Conservation (phyloP, 163 green algal genomes). For the Scenedesmus sp. region DNA sequence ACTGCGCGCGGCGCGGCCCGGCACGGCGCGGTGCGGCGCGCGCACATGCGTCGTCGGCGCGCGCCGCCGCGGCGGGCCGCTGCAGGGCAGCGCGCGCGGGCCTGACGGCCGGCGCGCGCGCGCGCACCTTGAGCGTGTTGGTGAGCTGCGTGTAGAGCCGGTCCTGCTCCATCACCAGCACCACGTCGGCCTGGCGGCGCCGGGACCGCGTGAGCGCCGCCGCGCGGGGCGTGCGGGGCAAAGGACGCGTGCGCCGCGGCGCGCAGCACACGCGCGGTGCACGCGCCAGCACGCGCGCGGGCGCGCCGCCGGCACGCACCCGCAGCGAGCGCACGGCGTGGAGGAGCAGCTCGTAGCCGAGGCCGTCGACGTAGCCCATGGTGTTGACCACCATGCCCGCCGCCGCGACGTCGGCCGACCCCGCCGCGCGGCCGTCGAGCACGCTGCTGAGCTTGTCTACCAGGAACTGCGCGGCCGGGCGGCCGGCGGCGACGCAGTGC, state of each 20-base stretch:
- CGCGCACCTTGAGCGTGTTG: conserved; percentile 55
- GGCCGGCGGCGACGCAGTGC: neutral
- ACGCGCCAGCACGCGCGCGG: neutral
- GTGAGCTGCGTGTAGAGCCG: conserved; percentile 83
- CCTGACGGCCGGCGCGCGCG: too few relatives aligned
- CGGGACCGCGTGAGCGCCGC: too few relatives aligned
- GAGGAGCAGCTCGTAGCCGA: conserved; percentile 93
- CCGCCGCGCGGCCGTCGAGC: conserved; percentile 68
- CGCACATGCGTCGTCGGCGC: neutral
- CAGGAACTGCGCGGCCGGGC: conserved; percentile 49
- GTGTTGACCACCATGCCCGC: conserved; percentile 92
- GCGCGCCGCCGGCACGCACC: too few relatives aligned
- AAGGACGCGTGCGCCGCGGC: too few relatives aligned
- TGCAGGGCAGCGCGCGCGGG: too few relatives aligned
- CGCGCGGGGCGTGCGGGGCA: too few relatives aligned
- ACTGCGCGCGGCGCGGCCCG: neutral
- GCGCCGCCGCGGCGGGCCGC: too few relatives aligned
- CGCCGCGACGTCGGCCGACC: conserved; percentile 42
- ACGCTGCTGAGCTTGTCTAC: conserved; percentile 82
- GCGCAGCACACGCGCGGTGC: too few relatives aligned
- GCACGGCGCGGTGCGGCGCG: neutral
- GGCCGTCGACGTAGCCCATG: conserved; percentile 92
- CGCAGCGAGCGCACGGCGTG: conserved; percentile 78
- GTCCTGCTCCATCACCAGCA: conserved; percentile 89
- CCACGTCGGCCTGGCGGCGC: conserved; percentile 66